Evolutionary conservation across 768 basidiomycete genomes (phyloP), one percentile per base, ranked within the genome.

Genomic region (Cystobasidium ongulense): DNA sequence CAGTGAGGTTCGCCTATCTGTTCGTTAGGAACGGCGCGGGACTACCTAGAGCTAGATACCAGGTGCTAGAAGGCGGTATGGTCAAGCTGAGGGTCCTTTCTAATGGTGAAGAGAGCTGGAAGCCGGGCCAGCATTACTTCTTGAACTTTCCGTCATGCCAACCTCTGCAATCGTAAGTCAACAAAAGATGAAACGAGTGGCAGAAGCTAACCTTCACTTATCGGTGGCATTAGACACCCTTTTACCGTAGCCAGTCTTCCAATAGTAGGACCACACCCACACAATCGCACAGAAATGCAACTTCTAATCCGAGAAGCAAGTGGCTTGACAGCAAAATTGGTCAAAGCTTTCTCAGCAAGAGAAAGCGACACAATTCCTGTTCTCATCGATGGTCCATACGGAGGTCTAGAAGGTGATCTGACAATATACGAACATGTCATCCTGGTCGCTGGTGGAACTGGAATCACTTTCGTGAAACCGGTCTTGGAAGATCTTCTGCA

Each of bases 301-400:
- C 59, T 75, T 63, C 66, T 74, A 52, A 54, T 72, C 21, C 59
- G 72, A 73, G 4, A 64, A 41, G 62, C 62, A 15, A 61, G 61
- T 29, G 62, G 68, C 29, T 35, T 73, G 17, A 64, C 29, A 7
- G 25, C 38, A 25, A 68, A 61, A 13, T 71, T 76, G 41, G 52
- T 67, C 17, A 29, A 50, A 4, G 39, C 39, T 5, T 72, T 75
- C 23, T 18, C 33, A 29, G 29, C 25, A 0, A 64, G 73, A 8
- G 53, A 65, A 13, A 27, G 35, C n/a, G 65, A 68, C 10, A 66
- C 76, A 0, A 77, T 76, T 17, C 75, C 74, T 3, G 76, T 78
- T 21, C 73, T 79, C 10, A 75, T 79, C 25, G 79, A 79, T 36
- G 79, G 79, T 0, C 79, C 79, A 1, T 79, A 78, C 65, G 77